Percentiles rank a stretch among this genome's conserved stretches.
Conservation (phyloP, 345 rosid species). For the Salix caprea region DNA sequence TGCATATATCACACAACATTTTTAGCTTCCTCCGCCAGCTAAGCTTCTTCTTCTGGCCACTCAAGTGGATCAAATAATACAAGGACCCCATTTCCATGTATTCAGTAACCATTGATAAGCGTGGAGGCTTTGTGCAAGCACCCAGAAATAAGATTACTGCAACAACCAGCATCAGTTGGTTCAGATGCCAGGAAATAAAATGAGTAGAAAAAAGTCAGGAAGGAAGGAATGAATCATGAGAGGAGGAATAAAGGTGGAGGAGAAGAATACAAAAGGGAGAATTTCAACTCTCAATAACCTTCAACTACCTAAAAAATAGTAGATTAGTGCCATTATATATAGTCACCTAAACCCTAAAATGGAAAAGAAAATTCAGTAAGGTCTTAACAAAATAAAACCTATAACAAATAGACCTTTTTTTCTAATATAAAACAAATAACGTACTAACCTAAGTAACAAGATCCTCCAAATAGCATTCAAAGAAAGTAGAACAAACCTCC, state of each 20-base stretch:
- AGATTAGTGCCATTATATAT: not conserved
- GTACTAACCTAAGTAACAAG: not conserved
- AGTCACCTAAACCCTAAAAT: not conserved
- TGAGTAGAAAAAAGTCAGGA: conserved; percentile 7
- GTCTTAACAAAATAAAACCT: too few species aligned
- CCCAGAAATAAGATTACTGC: conserved; percentile 97
- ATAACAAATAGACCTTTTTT: not conserved
- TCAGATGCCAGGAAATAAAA: conserved; percentile 5
- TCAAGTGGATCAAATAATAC: conserved; percentile 73
- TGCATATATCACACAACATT: conserved; percentile 96
- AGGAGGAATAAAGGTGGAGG: not conserved
- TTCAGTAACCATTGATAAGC: conserved; percentile 88
- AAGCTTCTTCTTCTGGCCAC: conserved; percentile 85
- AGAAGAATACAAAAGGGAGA: not conserved
- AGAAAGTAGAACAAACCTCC: not conserved
- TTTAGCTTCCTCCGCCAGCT: conserved; percentile 82
- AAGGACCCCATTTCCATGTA: conserved; percentile 98
- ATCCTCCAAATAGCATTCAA: not conserved
- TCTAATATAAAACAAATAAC: not conserved
- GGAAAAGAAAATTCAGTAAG: too few species aligned
- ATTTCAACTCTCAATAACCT: not conserved
- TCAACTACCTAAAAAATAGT: not conserved
- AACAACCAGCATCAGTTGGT: conserved; percentile 19
- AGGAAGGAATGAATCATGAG: not conserved
- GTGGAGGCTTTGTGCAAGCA: conserved; percentile 94